These are phyloP conservation scores for Phytopythium sindhum DNA, from an alignment of 352 stramenopile genomes.

Conservation along the genomic window DNA sequence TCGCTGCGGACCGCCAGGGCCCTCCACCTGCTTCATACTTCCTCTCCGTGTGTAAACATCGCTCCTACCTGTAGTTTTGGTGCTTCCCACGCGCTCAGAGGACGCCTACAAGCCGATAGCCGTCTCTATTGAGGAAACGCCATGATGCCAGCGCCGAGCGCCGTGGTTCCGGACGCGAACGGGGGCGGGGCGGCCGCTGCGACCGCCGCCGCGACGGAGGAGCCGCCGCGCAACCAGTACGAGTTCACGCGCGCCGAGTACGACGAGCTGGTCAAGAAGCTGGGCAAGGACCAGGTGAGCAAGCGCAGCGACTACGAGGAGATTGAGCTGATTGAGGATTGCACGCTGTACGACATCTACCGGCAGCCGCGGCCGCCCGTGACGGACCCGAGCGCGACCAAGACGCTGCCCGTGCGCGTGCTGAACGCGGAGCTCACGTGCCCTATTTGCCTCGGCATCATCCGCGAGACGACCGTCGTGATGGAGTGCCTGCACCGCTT, in stretches of 20 bases:
- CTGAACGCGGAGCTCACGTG: slow-evolving; percentile 86
- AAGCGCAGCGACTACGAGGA: slow-evolving; percentile 84
- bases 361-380: slow-evolving; percentile 69
- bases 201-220: not conserved
- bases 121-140: not conserved
- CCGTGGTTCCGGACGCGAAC: not conserved
- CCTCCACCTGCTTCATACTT: not conserved
- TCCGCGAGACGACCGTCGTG: slow-evolving; percentile 83
- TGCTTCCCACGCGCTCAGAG: not conserved
- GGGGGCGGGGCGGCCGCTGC: not conserved
- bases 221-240: slow-evolving; percentile 48
- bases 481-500: slow-evolving; percentile 92
- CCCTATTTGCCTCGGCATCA: slow-evolving; percentile 85
- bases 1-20: not conserved
- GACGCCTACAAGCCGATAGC: not conserved
- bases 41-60: not conserved
- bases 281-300: slow-evolving; percentile 46
- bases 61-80: not conserved
- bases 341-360: slow-evolving; percentile 90
- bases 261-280: slow-evolving; percentile 42
- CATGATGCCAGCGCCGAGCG: not conserved
- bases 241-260: slow-evolving; percentile 73
- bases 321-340: slow-evolving; percentile 80
- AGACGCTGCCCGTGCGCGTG: slow-evolving; percentile 57
- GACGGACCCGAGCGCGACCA: slow-evolving; percentile 46